Percentiles rank a stretch among this genome's conserved stretches.
Conservation (phyloP, 495 filamentous ascomycete genomes). For the Opeltia flavorubescens region DNA sequence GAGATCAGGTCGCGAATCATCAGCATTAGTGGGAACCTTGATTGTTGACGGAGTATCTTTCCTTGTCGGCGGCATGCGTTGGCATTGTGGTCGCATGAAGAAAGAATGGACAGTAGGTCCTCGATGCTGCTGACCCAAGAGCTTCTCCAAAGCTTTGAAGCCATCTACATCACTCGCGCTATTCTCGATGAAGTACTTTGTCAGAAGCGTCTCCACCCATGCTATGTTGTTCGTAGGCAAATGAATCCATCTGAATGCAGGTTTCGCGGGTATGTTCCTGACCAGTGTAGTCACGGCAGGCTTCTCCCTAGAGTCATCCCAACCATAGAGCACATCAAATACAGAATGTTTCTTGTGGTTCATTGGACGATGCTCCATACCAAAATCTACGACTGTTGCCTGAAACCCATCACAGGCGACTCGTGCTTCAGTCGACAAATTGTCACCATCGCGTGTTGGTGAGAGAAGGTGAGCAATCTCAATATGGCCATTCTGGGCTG, state of each 20-base stretch:
- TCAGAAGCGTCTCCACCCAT: conserved; percentile 48
- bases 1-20: neutral
- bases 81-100: conserved; percentile 52
- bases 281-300: conserved; percentile 38
- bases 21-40: neutral
- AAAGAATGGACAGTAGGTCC: conserved; percentile 47
- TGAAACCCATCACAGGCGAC: conserved; percentile 47
- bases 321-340: conserved; percentile 48
- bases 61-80: conserved; percentile 36
- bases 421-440: conserved; percentile 38
- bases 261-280: conserved; percentile 33
- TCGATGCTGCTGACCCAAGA: conserved; percentile 49
- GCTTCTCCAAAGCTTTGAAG: conserved; percentile 52
- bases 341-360: conserved; percentile 41
- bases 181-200: conserved; percentile 54
- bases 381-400: conserved; percentile 56
- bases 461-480: conserved; percentile 44
- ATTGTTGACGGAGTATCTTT: conserved; percentile 7
- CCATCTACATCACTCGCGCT: conserved; percentile 50
- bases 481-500: conserved; percentile 41
- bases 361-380: conserved; percentile 48
- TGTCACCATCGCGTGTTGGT: conserved; percentile 36
- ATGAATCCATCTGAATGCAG: conserved; percentile 58
- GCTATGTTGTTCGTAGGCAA: conserved; percentile 49
- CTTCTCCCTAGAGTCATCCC: conserved; percentile 36